Percentiles rank a stretch among this genome's conserved stretches.
Evolutionary conservation across 2,329 filamentous ascomycete species (phyloP).

Genomic region (Myriosclerotinia duriaeana): DNA sequence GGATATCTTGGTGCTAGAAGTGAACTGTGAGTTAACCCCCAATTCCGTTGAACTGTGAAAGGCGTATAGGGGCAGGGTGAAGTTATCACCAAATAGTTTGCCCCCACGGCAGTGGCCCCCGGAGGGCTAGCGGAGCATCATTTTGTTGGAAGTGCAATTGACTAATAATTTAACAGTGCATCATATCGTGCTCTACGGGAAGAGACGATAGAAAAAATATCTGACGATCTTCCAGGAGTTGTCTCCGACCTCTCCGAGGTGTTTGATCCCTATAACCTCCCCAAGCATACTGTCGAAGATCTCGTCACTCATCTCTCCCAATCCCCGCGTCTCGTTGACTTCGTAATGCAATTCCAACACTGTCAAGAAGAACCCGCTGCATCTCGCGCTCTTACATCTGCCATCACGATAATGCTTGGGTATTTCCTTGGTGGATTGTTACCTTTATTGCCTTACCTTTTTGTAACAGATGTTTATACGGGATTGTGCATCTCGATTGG

Average conservation of each 20-base stretch:
- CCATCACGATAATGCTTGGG: constrained; percentile 54
- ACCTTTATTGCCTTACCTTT: constrained; percentile 57
- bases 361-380: constrained; percentile 38
- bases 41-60: background rate
- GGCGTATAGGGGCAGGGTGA: background rate
- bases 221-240: constrained; percentile 34
- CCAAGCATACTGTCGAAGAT: constrained; percentile 37
- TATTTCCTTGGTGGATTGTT: constrained; percentile 59
- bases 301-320: constrained; percentile 41
- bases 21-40: constrained; percentile 41
- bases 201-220: constrained; percentile 36
- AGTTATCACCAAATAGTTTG: background rate
- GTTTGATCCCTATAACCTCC: constrained; percentile 41
- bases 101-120: background rate
- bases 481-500: constrained; percentile 59
- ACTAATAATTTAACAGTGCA: constrained; percentile 35
- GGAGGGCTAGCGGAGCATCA: constrained; percentile 2
- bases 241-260: constrained; percentile 40
- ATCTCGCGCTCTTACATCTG: constrained; percentile 44
- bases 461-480: constrained; percentile 45
- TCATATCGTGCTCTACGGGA: constrained; percentile 38
- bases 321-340: constrained; percentile 41
- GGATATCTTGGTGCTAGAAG: constrained; percentile 57
- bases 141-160: background rate
- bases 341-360: constrained; percentile 45